phyloP scores from a whole-genome alignment of 345 rosid species.

The Clarkia xantiana region DNA sequence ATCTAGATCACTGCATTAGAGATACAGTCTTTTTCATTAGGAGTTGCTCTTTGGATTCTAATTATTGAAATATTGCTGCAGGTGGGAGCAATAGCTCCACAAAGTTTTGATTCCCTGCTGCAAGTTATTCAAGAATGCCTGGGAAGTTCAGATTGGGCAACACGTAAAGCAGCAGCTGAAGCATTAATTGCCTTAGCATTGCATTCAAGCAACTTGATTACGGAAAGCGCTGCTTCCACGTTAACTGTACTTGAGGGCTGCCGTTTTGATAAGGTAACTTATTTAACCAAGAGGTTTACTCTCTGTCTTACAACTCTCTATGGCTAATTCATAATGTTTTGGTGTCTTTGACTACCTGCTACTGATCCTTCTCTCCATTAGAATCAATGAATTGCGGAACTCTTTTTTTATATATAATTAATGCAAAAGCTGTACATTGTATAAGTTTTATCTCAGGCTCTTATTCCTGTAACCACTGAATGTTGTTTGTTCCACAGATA shows the following conservation, averaged over 20 bases:
- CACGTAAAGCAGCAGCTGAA: slow-evolving; percentile 96
- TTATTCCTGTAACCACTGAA: background rate
- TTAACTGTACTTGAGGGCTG: slow-evolving; percentile 58
- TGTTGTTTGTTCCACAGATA: slow-evolving; percentile 30
- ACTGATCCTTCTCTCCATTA: too few relatives aligned
- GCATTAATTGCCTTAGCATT: slow-evolving; percentile 56
- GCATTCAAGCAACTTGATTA: slow-evolving; percentile 59
- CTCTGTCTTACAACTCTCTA: background rate
- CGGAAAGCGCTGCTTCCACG: slow-evolving; percentile 55
- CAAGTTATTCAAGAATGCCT: slow-evolving; percentile 82
- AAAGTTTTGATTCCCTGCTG: slow-evolving; percentile 60
- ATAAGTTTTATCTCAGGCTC: too few relatives aligned
- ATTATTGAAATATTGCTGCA: slow-evolving; percentile 18
- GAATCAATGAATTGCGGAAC: too few relatives aligned
- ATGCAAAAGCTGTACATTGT: too few relatives aligned
- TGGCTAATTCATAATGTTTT: background rate
- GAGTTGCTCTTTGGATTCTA: background rate
- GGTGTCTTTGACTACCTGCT: too few relatives aligned
- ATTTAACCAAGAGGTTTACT: background rate
- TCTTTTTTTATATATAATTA: too few relatives aligned
- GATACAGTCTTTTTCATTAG: too few relatives aligned
- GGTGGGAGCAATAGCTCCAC: slow-evolving; percentile 90
- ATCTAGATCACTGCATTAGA: too few relatives aligned
- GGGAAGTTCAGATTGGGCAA: slow-evolving; percentile 90
- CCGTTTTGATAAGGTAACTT: slow-evolving; percentile 87